Evolutionary conservation across 2,329 filamentous ascomycete species (phyloP).

Genomic region (Purpureocillium lavendulum): DNA sequence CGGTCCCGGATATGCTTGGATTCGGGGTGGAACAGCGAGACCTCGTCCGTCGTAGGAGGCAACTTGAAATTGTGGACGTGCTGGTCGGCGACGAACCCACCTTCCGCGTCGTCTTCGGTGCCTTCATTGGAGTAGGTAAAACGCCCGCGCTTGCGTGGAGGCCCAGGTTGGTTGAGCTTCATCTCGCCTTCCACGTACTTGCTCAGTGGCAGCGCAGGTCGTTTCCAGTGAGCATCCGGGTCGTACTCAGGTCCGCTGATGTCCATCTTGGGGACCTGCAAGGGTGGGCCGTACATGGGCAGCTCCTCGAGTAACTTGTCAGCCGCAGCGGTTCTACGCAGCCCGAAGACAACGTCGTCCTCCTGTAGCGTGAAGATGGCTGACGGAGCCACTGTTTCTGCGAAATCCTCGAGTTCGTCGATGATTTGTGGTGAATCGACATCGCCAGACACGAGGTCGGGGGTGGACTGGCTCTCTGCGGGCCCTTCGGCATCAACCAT

Average conservation of each 20-base stretch:
- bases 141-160: conserved; percentile 69
- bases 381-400: conserved; percentile 56
- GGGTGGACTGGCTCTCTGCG: conserved; percentile 45
- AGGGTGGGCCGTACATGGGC: conserved; percentile 65
- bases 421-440: conserved; percentile 44
- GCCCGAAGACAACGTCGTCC: conserved; percentile 72
- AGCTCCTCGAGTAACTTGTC: conserved; percentile 74
- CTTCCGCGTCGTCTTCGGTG: conserved; percentile 48
- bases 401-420: conserved; percentile 31
- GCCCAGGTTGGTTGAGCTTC: conserved; percentile 55
- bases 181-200: conserved; percentile 82
- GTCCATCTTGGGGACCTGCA: conserved; percentile 50
- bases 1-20: conserved; percentile 86
- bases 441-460: conserved; percentile 58
- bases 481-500: conserved; percentile 24
- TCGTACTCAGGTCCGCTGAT: conserved; percentile 49
- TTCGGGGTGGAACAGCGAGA: conserved; percentile 82
- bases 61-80: conserved; percentile 39
- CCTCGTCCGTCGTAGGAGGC: conserved; percentile 61
- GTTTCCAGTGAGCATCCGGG: conserved; percentile 65
- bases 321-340: conserved; percentile 64
- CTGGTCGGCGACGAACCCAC: conserved; percentile 48
- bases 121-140: conserved; percentile 73
- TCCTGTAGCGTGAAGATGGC: conserved; percentile 76
- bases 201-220: conserved; percentile 72